Base-by-base conservation (phyloP, 345 rosid species). In the Citrus cavaleriei region DNA sequence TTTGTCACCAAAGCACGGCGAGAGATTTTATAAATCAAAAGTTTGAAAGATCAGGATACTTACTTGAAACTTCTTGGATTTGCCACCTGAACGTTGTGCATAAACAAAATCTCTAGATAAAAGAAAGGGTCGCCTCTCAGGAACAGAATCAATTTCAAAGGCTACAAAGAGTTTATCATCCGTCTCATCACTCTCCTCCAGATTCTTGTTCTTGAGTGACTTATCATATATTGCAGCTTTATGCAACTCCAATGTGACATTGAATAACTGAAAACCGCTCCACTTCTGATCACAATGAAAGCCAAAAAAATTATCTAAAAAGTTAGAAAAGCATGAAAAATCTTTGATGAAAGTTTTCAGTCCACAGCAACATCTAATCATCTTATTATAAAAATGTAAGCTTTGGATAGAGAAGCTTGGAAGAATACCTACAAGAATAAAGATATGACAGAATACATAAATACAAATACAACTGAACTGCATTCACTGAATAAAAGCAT, bases 21-120 rank as follows among this genome's bases (percentile, higher is more conserved):
- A 30, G 42, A 64, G 68, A 32, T 65, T 12, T 16, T 12, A 30
- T 9, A 46, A 46, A 46, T 2, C 14, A 46, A 13, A 12, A 46
- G 4, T 46, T 46, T 46, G 51, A 46, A 12, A 65, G 38, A 28
- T 69, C 27, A 64, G 35, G 67, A 70, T 21, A 58, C 77, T 76
- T 42, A 87, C 86, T 87, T 83, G 79, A 68, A 77, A 85, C 70
- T 66, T 34, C 70, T 21, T 67, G 83, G 80, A 70, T 32, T 78
- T 21, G 10, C 66, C 65, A 19, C 80, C 82, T 2, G 80, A 32
- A 18, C 80, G 83, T 58, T 21, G 63, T 30, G 84, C 88, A 72
- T 68, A 74, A 64, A 83, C 88, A 51, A 83, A 85, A 80, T 85
- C 90, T 77, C 88, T 81, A 3, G 90, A 87, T 12, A 83, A 77